Evolutionary conservation across 2,329 filamentous ascomycete species (phyloP).

Genomic region (Scopulariopsis brevicaulis): DNA sequence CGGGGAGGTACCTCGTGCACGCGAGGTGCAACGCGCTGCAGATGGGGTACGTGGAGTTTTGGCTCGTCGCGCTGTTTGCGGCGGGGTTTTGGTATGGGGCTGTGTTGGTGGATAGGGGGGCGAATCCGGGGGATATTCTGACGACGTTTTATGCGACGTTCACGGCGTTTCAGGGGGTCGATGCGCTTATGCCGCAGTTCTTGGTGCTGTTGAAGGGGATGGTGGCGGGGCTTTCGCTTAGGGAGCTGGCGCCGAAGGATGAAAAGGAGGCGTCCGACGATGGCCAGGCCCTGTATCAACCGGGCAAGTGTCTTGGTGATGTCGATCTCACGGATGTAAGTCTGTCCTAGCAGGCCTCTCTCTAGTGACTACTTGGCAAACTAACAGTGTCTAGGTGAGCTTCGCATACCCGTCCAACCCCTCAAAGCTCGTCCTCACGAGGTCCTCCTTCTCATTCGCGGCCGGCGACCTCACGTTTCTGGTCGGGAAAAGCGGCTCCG

Average conservation of each 20-base stretch:
- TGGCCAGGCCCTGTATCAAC: slow-evolving; percentile 10
- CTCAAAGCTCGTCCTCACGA: slow-evolving; percentile 43
- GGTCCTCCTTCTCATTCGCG: slow-evolving; percentile 58
- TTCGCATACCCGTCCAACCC: slow-evolving; percentile 73
- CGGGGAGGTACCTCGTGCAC: slow-evolving; percentile 53
- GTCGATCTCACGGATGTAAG: slow-evolving; percentile 59
- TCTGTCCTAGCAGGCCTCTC: slow-evolving; percentile 1
- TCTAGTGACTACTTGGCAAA: neutral
- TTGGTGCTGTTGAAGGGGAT: slow-evolving; percentile 71
- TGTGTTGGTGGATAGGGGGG: slow-evolving; percentile 49
- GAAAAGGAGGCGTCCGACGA: neutral
- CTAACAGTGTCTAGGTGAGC: slow-evolving; percentile 38
- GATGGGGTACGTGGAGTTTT: slow-evolving; percentile 60
- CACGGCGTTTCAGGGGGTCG: slow-evolving; percentile 63
- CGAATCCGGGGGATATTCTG: slow-evolving; percentile 56
- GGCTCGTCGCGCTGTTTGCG: slow-evolving; percentile 70
- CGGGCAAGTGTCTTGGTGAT: slow-evolving; percentile 43
- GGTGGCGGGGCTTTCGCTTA: slow-evolving; percentile 48
- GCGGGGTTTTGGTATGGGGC: slow-evolving; percentile 85
- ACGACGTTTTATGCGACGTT: slow-evolving; percentile 81
- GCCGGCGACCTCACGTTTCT: slow-evolving; percentile 67
- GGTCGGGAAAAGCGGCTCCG: slow-evolving; percentile 78
- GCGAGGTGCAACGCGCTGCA: slow-evolving; percentile 60
- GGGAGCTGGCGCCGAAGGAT: neutral
- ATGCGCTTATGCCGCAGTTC: slow-evolving; percentile 65